Base-by-base conservation (phyloP, 306 rosid species). In the Crataegus laevigata region DNA sequence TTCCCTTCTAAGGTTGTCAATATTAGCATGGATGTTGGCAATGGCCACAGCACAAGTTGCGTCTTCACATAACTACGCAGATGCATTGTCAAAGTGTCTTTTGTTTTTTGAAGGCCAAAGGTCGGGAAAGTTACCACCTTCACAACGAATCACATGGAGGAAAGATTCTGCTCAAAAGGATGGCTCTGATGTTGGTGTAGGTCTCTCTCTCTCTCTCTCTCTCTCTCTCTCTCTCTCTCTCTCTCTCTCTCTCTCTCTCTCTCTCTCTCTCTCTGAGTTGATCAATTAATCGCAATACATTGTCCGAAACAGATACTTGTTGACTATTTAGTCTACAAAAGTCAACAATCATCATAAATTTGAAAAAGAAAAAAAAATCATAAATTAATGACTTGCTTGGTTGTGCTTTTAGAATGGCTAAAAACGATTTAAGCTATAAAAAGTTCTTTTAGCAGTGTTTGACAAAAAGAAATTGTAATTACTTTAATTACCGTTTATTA, bases 31-130 rank as follows among this genome's bases (percentile, higher is more conserved):
- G 50, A 66, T 38, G 52, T 21, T 38, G 29, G 25, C 51, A 66
- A 61, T 61, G 34, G 66, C 66, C 66, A 12, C 29, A 42, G 51
- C 51, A 66, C 18, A 65, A 28, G 12, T 18, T 3, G 22, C 3
- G 19, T 22, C 43, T 30, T 30, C 51, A n/a, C 71, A 66, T 38
- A 38, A 66, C 29, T 66, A 66, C 18, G 21, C 51, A 1, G 71
- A 34, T 18, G 71, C 52, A 21, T 40, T 66, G 29, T 34, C 71
- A 9, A 66, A 66, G 52, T 19, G 71, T 28, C 24, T 66, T 36
- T 36, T 66, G 71, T 66, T 32, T n/a, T 66, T 66, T 38, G 71
- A 66, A 66, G 52, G 71, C 29, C 52, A 38, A 66, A 36, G 52
- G 47, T 66, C 71, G 8, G 71, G 71, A 11, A 66, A 66, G 71